Base-by-base conservation (phyloP, 805 yeast genomes). In the Lipomyces kockii region DNA sequence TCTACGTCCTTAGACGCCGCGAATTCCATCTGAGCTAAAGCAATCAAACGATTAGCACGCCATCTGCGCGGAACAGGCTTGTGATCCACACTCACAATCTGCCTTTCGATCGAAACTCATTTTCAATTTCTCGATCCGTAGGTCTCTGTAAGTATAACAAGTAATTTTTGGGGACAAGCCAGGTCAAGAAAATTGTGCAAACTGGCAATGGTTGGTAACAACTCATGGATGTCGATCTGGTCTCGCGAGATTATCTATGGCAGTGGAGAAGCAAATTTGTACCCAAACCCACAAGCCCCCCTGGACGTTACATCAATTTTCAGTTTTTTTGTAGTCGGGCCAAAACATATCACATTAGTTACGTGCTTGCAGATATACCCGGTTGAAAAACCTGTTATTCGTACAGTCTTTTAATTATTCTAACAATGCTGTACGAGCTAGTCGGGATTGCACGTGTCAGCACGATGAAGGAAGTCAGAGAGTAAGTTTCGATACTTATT, bases 381-480 rank as follows among this genome's bases (percentile, higher is more conserved):
- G 22, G 32, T 29, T 5, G 20, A 43, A 43, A n/a, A 14, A n/a
- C 49, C 9, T 4, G 9, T n/a, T 43, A 25, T 25, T 43, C 22
- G 11, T 43, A 43, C 49, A n/a, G 7, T n/a, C 49, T 43, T 43
- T 12, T 17, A 32, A 17, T 58, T 29, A 54, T 20, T 32, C 20
- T 37, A 37, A 61, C 43, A 34, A 93, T 93, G 98, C 85, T 91
- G 66, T 93, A 93, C 82, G 98, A 93, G 82, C 82, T 94, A 55
- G 85, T 92, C 69, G 97, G 97, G 57, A 90, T 92, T 69, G 92
- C 97, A 7, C 91, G 98, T 80, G 88, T 89, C 9, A 87, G 87
- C 69, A 83, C 83, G 17, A 81, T 83, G 49, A 75, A 81, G 6
- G 94, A 89, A 72, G 92, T 92, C 17, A 87, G 86, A 71, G 89